These are phyloP conservation scores for Lentinula detonsa DNA, from an alignment of 768 basidiomycete genomes.

Conservation along the genomic window DNA sequence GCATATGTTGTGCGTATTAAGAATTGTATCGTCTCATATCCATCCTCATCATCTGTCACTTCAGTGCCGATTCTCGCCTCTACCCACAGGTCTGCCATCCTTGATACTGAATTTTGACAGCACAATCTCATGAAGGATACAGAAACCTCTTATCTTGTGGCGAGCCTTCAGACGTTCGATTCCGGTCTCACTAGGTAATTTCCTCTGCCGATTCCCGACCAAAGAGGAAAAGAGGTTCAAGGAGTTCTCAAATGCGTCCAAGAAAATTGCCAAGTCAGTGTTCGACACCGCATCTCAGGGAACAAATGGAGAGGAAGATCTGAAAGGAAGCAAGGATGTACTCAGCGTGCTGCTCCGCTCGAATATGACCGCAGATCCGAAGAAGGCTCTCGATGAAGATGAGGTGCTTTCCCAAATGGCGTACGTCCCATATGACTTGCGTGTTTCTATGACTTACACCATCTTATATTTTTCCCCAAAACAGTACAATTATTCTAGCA, in stretches of 20 bases:
- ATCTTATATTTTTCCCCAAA: neutral
- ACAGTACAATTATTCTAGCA: conserved; percentile 38
- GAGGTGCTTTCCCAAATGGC: conserved; percentile 45
- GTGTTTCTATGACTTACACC: neutral
- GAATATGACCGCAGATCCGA: conserved; percentile 41
- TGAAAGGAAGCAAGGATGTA: neutral
- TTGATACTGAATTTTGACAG: neutral
- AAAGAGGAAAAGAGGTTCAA: neutral
- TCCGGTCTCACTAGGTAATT: neutral
- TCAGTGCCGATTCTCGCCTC: neutral
- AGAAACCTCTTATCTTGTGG: neutral
- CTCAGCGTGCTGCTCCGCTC: conserved; percentile 32
- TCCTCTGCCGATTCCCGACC: neutral
- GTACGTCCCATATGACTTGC: neutral
- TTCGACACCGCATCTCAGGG: neutral
- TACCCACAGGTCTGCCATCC: neutral
- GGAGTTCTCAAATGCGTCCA: neutral
- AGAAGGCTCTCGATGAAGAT: conserved; percentile 37
- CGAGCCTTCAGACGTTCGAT: neutral
- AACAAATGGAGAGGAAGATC: neutral
- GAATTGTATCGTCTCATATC: neutral
- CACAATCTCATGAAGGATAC: neutral
- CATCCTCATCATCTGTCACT: neutral
- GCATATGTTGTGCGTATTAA: conserved; percentile 5
- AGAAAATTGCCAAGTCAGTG: neutral